phyloP scores from a whole-genome alignment of 1,284 basidiomycete species.

The Takashimella tepidaria region DNA sequence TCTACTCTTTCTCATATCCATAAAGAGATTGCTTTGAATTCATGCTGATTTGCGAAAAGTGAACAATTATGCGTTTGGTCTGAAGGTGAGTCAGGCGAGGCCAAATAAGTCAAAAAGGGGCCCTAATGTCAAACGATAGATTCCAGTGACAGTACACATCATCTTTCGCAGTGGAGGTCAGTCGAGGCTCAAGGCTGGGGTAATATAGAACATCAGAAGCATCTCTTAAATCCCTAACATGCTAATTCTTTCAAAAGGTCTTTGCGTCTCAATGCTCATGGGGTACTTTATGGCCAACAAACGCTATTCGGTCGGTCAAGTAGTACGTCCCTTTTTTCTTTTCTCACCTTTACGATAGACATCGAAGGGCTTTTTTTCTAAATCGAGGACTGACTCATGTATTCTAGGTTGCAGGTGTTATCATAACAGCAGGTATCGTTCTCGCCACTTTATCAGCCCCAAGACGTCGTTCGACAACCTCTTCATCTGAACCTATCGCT shows the following conservation, averaged over 20 bases:
- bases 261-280: slow-evolving; percentile 47
- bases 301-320: slow-evolving; percentile 65
- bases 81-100: slow-evolving; percentile 41
- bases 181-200: too few species aligned
- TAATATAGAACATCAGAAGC: too few species aligned
- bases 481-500: slow-evolving; percentile 18
- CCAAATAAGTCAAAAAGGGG: too few species aligned
- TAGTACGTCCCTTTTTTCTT: slow-evolving; percentile 41
- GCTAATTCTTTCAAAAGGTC: too few species aligned
- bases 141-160: slow-evolving; percentile 90
- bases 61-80: slow-evolving; percentile 88
- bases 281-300: slow-evolving; percentile 45
- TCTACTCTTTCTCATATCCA: too few species aligned
- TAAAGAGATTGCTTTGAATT: background rate
- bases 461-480: slow-evolving; percentile 33
- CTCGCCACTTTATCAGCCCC: slow-evolving; percentile 71
- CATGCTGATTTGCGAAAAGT: slow-evolving; percentile 46
- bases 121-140: slow-evolving; percentile 49
- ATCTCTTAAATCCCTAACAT: too few species aligned
- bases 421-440: slow-evolving; percentile 78
- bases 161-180: slow-evolving; percentile 89
- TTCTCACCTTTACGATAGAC: too few species aligned
- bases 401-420: slow-evolving; percentile 56
- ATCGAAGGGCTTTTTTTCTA: too few species aligned
- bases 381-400: too few species aligned